phyloP scores from a whole-genome alignment of 1,139 yeast species.

The Lodderomyces theae region DNA sequence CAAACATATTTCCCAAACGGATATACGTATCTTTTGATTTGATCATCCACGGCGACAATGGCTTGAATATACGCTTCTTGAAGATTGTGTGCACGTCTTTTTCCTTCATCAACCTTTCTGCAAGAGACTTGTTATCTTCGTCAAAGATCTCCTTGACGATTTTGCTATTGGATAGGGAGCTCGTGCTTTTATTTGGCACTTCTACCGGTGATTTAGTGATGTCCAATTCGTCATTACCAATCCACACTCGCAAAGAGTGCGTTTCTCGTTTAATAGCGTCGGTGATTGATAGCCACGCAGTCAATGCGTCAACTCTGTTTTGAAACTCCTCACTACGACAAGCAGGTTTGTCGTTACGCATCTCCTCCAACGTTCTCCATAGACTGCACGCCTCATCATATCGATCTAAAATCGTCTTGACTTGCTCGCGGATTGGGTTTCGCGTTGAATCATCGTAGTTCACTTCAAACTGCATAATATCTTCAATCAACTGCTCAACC shows the following conservation, averaged over 20 bases:
- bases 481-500: constrained; percentile 74
- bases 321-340: constrained; percentile 66
- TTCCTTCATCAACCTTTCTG: constrained; percentile 83
- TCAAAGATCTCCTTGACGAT: constrained; percentile 45
- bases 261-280: constrained; percentile 64
- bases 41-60: constrained; percentile 69
- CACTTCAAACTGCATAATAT: constrained; percentile 61
- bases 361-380: constrained; percentile 78
- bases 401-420: constrained; percentile 53
- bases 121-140: constrained; percentile 65
- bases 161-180: constrained; percentile 24
- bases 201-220: constrained; percentile 39
- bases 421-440: constrained; percentile 46
- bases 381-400: constrained; percentile 70
- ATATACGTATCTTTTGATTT: constrained; percentile 75
- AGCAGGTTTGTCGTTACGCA: constrained; percentile 75
- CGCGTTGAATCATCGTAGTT: constrained; percentile 33
- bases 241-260: constrained; percentile 59
- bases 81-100: constrained; percentile 75
- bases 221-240: constrained; percentile 79
- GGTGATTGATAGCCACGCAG: constrained; percentile 80
- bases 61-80: constrained; percentile 54
- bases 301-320: constrained; percentile 68
- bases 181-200: constrained; percentile 21
- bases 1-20: constrained; percentile 59